phyloP scores from a whole-genome alignment of 768 basidiomycete genomes.

The Astraeus odoratus region DNA sequence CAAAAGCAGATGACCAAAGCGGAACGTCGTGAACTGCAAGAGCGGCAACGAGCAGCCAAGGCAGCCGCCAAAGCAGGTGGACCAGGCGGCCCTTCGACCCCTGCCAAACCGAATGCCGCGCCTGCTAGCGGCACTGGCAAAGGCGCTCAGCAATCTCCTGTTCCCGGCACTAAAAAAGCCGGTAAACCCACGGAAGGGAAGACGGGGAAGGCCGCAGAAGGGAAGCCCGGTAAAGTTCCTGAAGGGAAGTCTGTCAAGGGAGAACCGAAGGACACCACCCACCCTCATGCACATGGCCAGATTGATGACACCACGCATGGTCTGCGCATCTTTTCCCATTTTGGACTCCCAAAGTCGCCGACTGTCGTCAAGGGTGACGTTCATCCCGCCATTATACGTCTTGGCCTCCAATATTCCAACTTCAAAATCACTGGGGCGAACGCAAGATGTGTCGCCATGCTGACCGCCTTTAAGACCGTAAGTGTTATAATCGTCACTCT shows the following conservation, averaged over 20 bases:
- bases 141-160: slow-evolving; percentile 8
- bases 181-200: slow-evolving; percentile 12
- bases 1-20: slow-evolving; percentile 78
- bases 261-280: slow-evolving; percentile 18
- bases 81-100: slow-evolving; percentile 13
- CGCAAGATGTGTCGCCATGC: slow-evolving; percentile 88
- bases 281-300: slow-evolving; percentile 21
- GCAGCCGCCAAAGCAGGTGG: slow-evolving; percentile 35
- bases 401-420: slow-evolving; percentile 85
- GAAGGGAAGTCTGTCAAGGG: slow-evolving; percentile 16
- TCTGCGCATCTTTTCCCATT: slow-evolving; percentile 82
- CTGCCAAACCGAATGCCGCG: slow-evolving; percentile 24
- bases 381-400: slow-evolving; percentile 80
- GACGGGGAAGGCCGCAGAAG: slow-evolving; percentile 15
- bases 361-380: slow-evolving; percentile 70
- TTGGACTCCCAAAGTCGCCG: slow-evolving; percentile 61
- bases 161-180: slow-evolving; percentile 13
- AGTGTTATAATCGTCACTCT: slow-evolving; percentile 19
- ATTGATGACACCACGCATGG: slow-evolving; percentile 42
- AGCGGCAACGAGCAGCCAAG: slow-evolving; percentile 77
- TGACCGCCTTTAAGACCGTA: slow-evolving; percentile 89
- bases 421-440: slow-evolving; percentile 94
- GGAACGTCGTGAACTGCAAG: slow-evolving; percentile 73
- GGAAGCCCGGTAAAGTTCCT: slow-evolving; percentile 20
- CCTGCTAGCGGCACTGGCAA: slow-evolving; percentile 17